These are phyloP conservation scores for Botrytis cinerea DNA, from an alignment of 2,329 filamentous ascomycete species.

Conservation along the genomic window DNA sequence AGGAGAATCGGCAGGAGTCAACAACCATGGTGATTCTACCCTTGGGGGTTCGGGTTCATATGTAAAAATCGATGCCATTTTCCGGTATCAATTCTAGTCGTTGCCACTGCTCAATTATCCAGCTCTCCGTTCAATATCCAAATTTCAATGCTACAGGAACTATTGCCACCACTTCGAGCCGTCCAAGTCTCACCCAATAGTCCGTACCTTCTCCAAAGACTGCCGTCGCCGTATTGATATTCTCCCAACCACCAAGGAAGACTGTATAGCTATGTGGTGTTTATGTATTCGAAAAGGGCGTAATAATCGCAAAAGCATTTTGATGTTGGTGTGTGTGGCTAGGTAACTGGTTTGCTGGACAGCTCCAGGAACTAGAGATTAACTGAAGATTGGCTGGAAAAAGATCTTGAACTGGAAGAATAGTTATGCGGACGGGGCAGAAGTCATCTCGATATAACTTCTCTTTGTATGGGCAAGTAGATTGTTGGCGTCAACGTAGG, in stretches of 20 bases:
- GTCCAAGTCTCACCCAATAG: neutral
- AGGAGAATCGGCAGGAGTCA: slow-evolving; percentile 52
- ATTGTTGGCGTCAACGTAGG: neutral
- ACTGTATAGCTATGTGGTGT: slow-evolving; percentile 52
- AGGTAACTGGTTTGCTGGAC: neutral
- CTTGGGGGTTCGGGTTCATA: slow-evolving; percentile 85
- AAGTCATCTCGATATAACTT: slow-evolving; percentile 24
- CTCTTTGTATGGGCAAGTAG: neutral
- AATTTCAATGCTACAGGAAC: neutral
- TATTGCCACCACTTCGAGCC: neutral
- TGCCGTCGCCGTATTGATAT: slow-evolving; percentile 30
- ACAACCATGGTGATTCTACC: slow-evolving; percentile 88
- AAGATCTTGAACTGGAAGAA: slow-evolving; percentile 5
- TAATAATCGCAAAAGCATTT: slow-evolving; percentile 53
- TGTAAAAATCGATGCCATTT: slow-evolving; percentile 94
- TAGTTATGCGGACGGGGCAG: slow-evolving; percentile 16
- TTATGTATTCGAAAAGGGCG: slow-evolving; percentile 45
- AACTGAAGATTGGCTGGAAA: neutral
- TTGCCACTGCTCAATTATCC: neutral
- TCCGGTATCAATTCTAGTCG: neutral
- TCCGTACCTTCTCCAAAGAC: neutral
- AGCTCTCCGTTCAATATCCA: neutral
- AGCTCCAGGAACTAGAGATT: slow-evolving; percentile 3
- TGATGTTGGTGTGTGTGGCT: slow-evolving; percentile 39
- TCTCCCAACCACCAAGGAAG: slow-evolving; percentile 43